Conservation (phyloP, 306 rosid genomes). For the Argentina anserina region DNA sequence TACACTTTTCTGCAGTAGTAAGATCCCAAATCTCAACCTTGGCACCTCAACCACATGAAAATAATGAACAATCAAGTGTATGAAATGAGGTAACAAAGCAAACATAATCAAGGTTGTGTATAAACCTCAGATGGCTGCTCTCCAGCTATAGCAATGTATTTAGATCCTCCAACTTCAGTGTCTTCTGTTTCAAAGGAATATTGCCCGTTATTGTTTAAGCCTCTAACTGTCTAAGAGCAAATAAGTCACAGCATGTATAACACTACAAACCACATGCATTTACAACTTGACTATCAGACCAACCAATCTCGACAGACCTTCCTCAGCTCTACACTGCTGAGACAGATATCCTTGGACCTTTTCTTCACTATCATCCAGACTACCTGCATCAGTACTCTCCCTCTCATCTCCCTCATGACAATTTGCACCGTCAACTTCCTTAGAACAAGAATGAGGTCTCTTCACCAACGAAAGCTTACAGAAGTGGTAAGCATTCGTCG, state of each 20-base stretch:
- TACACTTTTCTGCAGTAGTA: slow-evolving; percentile 57
- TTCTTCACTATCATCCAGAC: slow-evolving; percentile 22
- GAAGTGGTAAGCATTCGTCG: slow-evolving; percentile 79
- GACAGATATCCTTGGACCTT: slow-evolving; percentile 24
- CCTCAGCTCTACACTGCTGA: slow-evolving; percentile 27
- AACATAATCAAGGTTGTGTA: slow-evolving; percentile 17
- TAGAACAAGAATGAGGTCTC: slow-evolving; percentile 35
- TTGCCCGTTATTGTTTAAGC: slow-evolving; percentile 13
- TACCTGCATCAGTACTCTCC: slow-evolving; percentile 26
- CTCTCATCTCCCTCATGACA: slow-evolving; percentile 21
- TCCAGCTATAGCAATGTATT: slow-evolving; percentile 70
- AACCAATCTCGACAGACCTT: slow-evolving; percentile 45
- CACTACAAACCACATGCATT: neutral
- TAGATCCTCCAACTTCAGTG: slow-evolving; percentile 40
- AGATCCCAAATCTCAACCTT: slow-evolving; percentile 99
- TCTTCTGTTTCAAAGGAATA: slow-evolving; percentile 27
- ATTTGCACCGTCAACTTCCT: slow-evolving; percentile 19
- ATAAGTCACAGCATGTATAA: neutral
- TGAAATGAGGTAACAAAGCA: slow-evolving; percentile 1
- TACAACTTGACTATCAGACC: neutral
- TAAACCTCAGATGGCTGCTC: slow-evolving; percentile 74
- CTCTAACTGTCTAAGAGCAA: slow-evolving; percentile 7
- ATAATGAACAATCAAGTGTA: slow-evolving; percentile 12
- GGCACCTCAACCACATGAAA: slow-evolving; percentile 25
- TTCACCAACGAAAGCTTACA: slow-evolving; percentile 81